A percentile compares a stretch with the other conserved stretches of the same genome.
Conservation (phyloP, 1,139 yeast species). For the Blastobotrys raffinosifermentans region DNA sequence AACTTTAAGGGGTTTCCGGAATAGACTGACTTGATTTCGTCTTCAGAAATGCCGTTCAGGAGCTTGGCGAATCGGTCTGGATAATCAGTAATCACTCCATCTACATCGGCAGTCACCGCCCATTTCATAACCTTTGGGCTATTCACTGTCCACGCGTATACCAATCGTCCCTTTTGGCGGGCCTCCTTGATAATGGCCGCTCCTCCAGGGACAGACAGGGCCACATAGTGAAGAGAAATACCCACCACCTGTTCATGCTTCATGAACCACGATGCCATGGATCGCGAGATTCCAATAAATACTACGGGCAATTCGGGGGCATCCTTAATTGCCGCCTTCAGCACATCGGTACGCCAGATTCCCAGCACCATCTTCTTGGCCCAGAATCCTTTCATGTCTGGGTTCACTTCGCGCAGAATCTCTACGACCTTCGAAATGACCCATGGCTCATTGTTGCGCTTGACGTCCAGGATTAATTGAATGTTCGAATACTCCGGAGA, state of each 20-base stretch:
- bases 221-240: slow-evolving; percentile 38
- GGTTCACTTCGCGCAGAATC: slow-evolving; percentile 43
- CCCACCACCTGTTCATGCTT: slow-evolving; percentile 36
- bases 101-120: slow-evolving; percentile 44
- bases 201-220: slow-evolving; percentile 41
- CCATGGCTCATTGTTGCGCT: slow-evolving; percentile 58
- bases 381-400: slow-evolving; percentile 58
- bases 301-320: slow-evolving; percentile 44
- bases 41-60: slow-evolving; percentile 11
- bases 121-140: slow-evolving; percentile 38
- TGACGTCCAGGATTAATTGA: slow-evolving; percentile 75
- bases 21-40: slow-evolving; percentile 17
- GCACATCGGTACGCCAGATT: slow-evolving; percentile 67
- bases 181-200: slow-evolving; percentile 33
- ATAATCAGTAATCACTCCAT: slow-evolving; percentile 59
- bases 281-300: slow-evolving; percentile 46
- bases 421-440: slow-evolving; percentile 50
- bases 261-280: slow-evolving; percentile 33
- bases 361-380: slow-evolving; percentile 65
- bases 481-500: slow-evolving; percentile 35
- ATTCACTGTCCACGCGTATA: slow-evolving; percentile 85
- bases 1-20: slow-evolving; percentile 12
- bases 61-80: slow-evolving; percentile 36
- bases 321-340: slow-evolving; percentile 44
- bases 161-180: slow-evolving; percentile 41